These are phyloP conservation scores for Arachnomyces sp. DNA, from an alignment of 2,329 filamentous ascomycete genomes.

Conservation along the genomic window DNA sequence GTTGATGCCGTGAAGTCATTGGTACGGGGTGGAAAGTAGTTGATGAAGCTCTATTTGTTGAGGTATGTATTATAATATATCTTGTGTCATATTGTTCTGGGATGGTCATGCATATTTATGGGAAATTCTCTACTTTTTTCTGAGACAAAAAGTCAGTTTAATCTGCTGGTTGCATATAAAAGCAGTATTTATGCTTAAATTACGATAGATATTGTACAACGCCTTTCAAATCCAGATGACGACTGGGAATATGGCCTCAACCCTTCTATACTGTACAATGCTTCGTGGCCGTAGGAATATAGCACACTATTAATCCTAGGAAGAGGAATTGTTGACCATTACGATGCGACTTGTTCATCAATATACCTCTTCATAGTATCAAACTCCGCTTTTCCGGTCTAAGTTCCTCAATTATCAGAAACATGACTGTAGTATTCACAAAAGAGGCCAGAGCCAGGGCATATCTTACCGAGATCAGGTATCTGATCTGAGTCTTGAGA, in stretches of 20 bases:
- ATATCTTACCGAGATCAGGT: constrained; percentile 33
- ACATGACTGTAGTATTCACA: neutral
- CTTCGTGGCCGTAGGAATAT: too few species aligned
- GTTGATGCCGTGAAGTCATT: constrained; percentile 32
- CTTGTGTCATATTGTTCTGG: constrained; percentile 1
- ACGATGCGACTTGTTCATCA: constrained; percentile 31
- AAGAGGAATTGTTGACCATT: neutral
- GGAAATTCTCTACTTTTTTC: constrained; percentile 12
- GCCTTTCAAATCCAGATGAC: too few species aligned
- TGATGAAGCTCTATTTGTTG: neutral
- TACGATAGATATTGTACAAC: too few species aligned
- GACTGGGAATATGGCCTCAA: too few species aligned
- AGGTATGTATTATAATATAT: constrained; percentile 7
- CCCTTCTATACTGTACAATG: neutral
- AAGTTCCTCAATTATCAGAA: constrained; percentile 8
- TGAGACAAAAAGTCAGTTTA: constrained; percentile 15
- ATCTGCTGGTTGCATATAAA: constrained; percentile 12
- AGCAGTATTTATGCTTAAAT: too few species aligned
- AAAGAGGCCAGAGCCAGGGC: neutral
- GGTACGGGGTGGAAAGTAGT: constrained; percentile 18
- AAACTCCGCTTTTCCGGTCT: constrained; percentile 41
- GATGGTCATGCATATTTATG: neutral
- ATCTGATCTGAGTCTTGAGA: constrained; percentile 34
- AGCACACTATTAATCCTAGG: constrained; percentile 1
- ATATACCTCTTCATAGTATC: constrained; percentile 41